phyloP scores from a whole-genome alignment of 371 early-diverging fungal species.

The Pancytospora philotis region DNA sequence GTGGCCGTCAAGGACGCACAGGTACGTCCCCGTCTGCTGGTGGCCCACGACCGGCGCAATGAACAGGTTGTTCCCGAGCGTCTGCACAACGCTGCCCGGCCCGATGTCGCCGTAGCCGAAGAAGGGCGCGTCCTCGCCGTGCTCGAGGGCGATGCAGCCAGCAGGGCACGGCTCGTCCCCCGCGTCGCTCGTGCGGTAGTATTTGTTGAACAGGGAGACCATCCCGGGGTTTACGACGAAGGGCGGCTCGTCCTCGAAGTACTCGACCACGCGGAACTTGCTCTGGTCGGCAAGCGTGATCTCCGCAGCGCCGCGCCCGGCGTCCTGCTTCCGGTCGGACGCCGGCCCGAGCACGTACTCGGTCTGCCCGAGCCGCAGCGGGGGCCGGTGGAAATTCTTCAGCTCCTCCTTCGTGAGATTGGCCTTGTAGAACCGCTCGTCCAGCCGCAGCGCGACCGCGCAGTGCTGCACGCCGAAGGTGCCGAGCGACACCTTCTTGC shows the following conservation, averaged over 20 bases:
- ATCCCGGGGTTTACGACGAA: constrained; percentile 85
- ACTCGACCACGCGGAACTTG: constrained; percentile 78
- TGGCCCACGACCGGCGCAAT: constrained; percentile 87
- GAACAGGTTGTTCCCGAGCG: constrained; percentile 82
- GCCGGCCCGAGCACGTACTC: constrained; percentile 1
- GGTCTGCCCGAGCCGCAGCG: constrained; percentile 62
- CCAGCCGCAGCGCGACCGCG: constrained; percentile 75
- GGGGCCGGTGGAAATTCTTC: constrained; percentile 81
- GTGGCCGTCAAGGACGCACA: constrained; percentile 63
- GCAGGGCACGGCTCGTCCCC: constrained; percentile 47
- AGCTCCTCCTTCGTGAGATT: constrained; percentile 73
- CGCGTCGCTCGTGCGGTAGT: constrained; percentile 71
- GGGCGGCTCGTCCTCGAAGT: constrained; percentile 91
- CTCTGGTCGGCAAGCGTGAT: constrained; percentile 74
- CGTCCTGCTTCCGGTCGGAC: constrained; percentile 39
- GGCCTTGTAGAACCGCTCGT: constrained; percentile 75
- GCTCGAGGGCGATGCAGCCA: constrained; percentile 67
- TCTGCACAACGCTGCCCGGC: constrained; percentile 73
- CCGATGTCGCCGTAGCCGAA: constrained; percentile 70
- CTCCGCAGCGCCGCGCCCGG: constrained; percentile 69
- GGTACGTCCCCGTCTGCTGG: constrained; percentile 60
- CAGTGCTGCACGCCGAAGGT: constrained; percentile 75
- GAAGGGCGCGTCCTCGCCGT: constrained; percentile 88
- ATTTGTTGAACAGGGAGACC: constrained; percentile 85
- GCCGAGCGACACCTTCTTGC: constrained; percentile 68